phyloP scores from a whole-genome alignment of 2,329 filamentous ascomycete genomes.

The Microdochium bolleyi region DNA sequence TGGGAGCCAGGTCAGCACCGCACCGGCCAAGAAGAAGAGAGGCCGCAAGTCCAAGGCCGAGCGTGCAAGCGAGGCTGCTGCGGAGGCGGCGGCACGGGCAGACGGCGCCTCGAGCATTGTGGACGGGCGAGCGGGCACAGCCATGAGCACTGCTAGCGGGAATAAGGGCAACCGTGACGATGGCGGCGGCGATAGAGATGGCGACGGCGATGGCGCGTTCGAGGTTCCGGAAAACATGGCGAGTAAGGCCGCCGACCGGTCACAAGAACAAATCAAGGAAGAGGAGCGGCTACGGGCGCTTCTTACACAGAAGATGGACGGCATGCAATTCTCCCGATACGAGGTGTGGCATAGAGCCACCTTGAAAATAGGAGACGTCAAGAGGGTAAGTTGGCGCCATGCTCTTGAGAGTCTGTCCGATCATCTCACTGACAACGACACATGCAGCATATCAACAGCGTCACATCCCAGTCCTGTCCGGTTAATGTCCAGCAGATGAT shows the following conservation, averaged over 20 bases:
- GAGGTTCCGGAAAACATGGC: slow-evolving; percentile 43
- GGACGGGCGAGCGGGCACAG: slow-evolving; percentile 36
- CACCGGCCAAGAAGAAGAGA: slow-evolving; percentile 48
- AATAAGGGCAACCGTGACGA: slow-evolving; percentile 32
- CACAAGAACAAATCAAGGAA: slow-evolving; percentile 60
- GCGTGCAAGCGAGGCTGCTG: slow-evolving; percentile 40
- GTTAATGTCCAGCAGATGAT: slow-evolving; percentile 68
- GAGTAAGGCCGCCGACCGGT: slow-evolving; percentile 35
- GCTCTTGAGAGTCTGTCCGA: neutral
- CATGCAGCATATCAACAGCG: slow-evolving; percentile 64
- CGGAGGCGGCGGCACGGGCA: slow-evolving; percentile 24
- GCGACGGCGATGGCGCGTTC: slow-evolving; percentile 48
- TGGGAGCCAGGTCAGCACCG: slow-evolving; percentile 48
- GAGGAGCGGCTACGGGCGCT: slow-evolving; percentile 50
- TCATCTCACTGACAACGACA: neutral
- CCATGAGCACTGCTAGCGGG: slow-evolving; percentile 31
- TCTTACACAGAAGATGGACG: slow-evolving; percentile 56
- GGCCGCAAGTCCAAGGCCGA: slow-evolving; percentile 52
- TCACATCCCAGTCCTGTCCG: slow-evolving; percentile 71
- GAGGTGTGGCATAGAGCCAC: slow-evolving; percentile 64
- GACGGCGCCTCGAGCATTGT: slow-evolving; percentile 29
- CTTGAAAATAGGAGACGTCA: slow-evolving; percentile 59
- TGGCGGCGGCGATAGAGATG: slow-evolving; percentile 50
- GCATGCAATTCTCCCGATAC: slow-evolving; percentile 61
- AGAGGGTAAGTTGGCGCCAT: slow-evolving; percentile 41